Evolutionary conservation across 2,329 filamentous ascomycete species (phyloP), one percentile per base, ranked within the genome.

Genomic region (Aureobasidium sp.): DNA sequence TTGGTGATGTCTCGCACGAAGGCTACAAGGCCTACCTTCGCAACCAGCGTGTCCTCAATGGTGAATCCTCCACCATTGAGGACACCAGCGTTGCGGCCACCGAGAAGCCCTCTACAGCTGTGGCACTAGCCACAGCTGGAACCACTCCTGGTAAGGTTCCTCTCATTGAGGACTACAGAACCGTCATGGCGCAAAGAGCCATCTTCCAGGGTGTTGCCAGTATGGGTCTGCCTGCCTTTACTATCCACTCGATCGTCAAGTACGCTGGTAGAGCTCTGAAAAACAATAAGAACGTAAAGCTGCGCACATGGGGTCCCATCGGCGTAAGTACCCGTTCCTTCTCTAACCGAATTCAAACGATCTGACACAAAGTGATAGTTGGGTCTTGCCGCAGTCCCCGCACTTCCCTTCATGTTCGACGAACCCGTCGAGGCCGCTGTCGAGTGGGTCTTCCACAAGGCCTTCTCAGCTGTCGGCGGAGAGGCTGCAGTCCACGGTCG

Each of bases 161-260:
- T 5, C 86, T 91, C 6, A 82, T 96, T 36, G 91, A 99, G 68
- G 93, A 99, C 72, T 99, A 89, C 71, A 80, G 91, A 47, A 87
- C 90, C 15, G 90, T 99, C 6, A 95, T 97, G 89, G 88, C 86
- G 29, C 90, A 99, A 77, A 81, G 94, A 65, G 92, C 86, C 1
- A 82, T 97, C 27, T 99, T 99, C 76, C 94, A 99, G 77, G 86
- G 85, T 66, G 64, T 99, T 52, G 94, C 94, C 0, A 90, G 86
- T 70, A 99, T 99, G 94, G 94, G 90, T 2, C 75, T 97, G 66
- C 94, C 93, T 0, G 93, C 92, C 0, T 90, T 97, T 65, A 96
- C 91, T 0, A 96, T 97, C 62, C 93, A 97, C 75, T 91, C 87
- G 64, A 88, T 97, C 7, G 94, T 99, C 57, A 84, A 86, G 64